Base-by-base conservation (phyloP, 441 rosid genomes). In the Pelargonium citronellum region DNA sequence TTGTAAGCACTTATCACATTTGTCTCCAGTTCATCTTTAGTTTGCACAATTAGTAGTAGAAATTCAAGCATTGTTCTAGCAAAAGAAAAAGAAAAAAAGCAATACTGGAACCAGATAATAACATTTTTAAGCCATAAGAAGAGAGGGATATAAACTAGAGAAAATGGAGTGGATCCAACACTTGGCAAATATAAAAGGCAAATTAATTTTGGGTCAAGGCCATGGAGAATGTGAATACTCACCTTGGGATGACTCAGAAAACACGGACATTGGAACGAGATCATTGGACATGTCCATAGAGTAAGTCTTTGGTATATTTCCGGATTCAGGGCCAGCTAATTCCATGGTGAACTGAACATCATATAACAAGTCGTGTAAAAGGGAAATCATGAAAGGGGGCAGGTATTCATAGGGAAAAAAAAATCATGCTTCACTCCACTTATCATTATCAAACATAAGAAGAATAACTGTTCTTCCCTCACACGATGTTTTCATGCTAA, bases 271-370 rank as follows among this genome's bases (percentile, higher is more conserved):
- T 5, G 90, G 89, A 69, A 82, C 72, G 27, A 82, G 69, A 67
- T 82, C 89, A 67, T 77, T 79, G 63, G 87, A 81, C 87, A 85
- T 86, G 22, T 86, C 90, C 84, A 88, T 75, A 5, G 81, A 66
- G 70, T 78, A 85, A 55, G 73, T 69, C 72, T 71, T 86, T 41
- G 87, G 89, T 61, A 73, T 73, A 72, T 77, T 74, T 68, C 79
- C 81, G 68, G 73, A 71, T 72, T 83, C 86, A 46, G 69, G 44
- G 70, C 78, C 69, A 67, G 70, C 70, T 82, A 79, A 66, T 73
- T 80, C 80, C 73, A 74, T 77, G 11, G 68, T 62, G 65, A 67
- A 80, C 83, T 80, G 76, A 49, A 9, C 10, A 76, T 46, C 64
- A 67, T 74, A 30, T 22, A 64, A 46, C 34, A 5, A 53, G 60